A percentile compares a stretch with the other conserved stretches of the same genome.
These are phyloP conservation scores for Imleria badia DNA, from an alignment of 768 basidiomycete species.

Conservation along the genomic window DNA sequence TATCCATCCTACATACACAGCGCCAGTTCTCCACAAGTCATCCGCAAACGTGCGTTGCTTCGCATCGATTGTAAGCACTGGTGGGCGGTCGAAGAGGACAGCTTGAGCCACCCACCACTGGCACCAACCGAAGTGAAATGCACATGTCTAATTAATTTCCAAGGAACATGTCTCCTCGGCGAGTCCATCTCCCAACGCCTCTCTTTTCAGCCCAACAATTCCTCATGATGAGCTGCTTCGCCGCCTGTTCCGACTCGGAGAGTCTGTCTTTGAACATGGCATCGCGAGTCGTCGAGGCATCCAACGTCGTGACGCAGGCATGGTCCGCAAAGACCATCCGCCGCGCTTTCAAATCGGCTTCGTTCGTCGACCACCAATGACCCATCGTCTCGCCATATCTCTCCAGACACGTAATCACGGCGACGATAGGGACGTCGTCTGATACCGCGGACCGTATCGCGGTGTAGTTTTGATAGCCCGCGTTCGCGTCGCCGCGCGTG, in stretches of 20 bases:
- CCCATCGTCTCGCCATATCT: slow-evolving; percentile 31
- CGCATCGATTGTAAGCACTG: not conserved
- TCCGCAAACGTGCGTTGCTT: not conserved
- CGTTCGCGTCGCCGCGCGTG: slow-evolving; percentile 29
- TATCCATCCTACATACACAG: slow-evolving; percentile 16
- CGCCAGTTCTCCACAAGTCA: slow-evolving; percentile 3
- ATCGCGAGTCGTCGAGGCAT: slow-evolving; percentile 15
- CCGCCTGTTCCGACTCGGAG: slow-evolving; percentile 18
- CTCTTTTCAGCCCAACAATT: slow-evolving; percentile 30
- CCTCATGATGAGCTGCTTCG: slow-evolving; percentile 25
- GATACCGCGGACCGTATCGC: slow-evolving; percentile 30
- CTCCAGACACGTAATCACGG: slow-evolving; percentile 32
- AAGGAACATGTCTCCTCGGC: slow-evolving; percentile 26
- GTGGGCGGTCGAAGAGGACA: not conserved
- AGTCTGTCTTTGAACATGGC: slow-evolving; percentile 24
- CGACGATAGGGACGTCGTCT: slow-evolving; percentile 33
- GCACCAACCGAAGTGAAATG: slow-evolving; percentile 15
- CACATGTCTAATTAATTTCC: slow-evolving; percentile 27
- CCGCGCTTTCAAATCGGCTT: slow-evolving; percentile 30
- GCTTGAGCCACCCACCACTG: slow-evolving; percentile 3
- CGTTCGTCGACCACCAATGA: slow-evolving; percentile 42
- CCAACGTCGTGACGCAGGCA: slow-evolving; percentile 40
- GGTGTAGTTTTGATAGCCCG: slow-evolving; percentile 27
- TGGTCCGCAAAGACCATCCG: slow-evolving; percentile 39
- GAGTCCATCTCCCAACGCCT: slow-evolving; percentile 20